A percentile compares a stretch with the other conserved stretches of the same genome.
Evolutionary conservation across 495 filamentous ascomycete species (phyloP).

Genomic region (Penicillium samsonianum): DNA sequence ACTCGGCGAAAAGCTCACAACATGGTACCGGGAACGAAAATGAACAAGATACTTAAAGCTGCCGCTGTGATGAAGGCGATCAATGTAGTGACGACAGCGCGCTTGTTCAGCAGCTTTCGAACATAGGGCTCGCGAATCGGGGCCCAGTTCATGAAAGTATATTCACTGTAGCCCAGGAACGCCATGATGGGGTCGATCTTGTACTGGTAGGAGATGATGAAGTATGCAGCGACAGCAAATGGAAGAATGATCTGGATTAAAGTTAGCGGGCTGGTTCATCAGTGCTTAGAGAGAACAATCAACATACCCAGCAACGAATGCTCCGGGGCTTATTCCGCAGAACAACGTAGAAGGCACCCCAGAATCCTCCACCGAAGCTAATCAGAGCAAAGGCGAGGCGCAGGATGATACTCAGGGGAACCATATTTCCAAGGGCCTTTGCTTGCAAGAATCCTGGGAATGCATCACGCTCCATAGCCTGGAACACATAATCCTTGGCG

Average conservation of each 20-base stretch:
- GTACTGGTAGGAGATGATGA: conserved; percentile 88
- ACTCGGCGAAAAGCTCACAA: conserved; percentile 51
- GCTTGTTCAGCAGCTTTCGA: conserved; percentile 75
- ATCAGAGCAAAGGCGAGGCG: conserved; percentile 84
- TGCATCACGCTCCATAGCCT: conserved; percentile 98
- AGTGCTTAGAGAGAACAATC: not conserved
- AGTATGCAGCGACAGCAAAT: conserved; percentile 87
- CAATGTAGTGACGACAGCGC: conserved; percentile 72
- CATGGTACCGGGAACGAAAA: conserved; percentile 88
- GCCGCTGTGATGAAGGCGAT: conserved; percentile 74
- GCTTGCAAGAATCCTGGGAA: conserved; percentile 94
- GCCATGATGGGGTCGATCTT: conserved; percentile 89
- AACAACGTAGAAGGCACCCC: conserved; percentile 89
- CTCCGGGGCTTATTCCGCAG: conserved; percentile 76
- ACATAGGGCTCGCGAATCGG: conserved; percentile 87
- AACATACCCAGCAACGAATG: conserved; percentile 79
- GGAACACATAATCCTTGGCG: conserved; percentile 98
- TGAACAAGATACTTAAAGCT: conserved; percentile 77
- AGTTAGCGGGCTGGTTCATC: conserved; percentile 20
- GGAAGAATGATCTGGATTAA: conserved; percentile 79
- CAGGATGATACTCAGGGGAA: conserved; percentile 81
- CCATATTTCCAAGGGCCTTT: conserved; percentile 92
- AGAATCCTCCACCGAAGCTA: conserved; percentile 86
- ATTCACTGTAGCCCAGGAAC: conserved; percentile 87
- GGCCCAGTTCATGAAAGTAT: conserved; percentile 88